phyloP scores from a whole-genome alignment of 2,329 filamentous ascomycete genomes.

The Penicillium sp. region DNA sequence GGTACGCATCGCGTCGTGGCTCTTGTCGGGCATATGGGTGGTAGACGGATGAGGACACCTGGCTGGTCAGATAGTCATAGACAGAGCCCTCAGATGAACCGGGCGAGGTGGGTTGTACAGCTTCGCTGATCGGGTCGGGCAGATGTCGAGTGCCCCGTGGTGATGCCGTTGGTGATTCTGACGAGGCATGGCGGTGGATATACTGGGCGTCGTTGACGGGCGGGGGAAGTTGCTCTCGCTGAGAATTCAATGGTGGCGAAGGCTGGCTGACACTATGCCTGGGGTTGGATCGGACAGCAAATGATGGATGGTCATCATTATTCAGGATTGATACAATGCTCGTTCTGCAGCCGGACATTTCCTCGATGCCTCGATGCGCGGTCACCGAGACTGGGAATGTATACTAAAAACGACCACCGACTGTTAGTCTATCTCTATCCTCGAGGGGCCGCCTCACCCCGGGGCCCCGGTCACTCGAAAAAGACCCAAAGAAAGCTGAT shows the following conservation, averaged over 20 bases:
- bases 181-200: slow-evolving; percentile 22
- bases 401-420: slow-evolving; percentile 17
- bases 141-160: slow-evolving; percentile 29
- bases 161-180: slow-evolving; percentile 31
- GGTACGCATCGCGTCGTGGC: slow-evolving; percentile 22
- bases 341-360: slow-evolving; percentile 39
- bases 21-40: slow-evolving; percentile 35
- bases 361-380: slow-evolving; percentile 17
- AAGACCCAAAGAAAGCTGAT: neutral
- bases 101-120: slow-evolving; percentile 32
- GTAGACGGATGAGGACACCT: slow-evolving; percentile 26
- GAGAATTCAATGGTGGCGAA: slow-evolving; percentile 27
- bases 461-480: neutral
- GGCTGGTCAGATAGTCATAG: slow-evolving; percentile 35
- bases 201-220: slow-evolving; percentile 24
- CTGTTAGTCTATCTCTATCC: slow-evolving; percentile 17
- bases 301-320: slow-evolving; percentile 53
- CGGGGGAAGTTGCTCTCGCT: slow-evolving; percentile 23
- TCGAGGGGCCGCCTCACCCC: neutral
- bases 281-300: slow-evolving; percentile 44
- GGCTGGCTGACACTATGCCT: slow-evolving; percentile 23
- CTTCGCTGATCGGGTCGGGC: slow-evolving; percentile 32
- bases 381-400: slow-evolving; percentile 22
- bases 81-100: slow-evolving; percentile 38
- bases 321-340: slow-evolving; percentile 51